These are phyloP conservation scores for Sequoiadendron giganteum DNA, from an alignment of 75 land plant species.

Conservation along the genomic window DNA sequence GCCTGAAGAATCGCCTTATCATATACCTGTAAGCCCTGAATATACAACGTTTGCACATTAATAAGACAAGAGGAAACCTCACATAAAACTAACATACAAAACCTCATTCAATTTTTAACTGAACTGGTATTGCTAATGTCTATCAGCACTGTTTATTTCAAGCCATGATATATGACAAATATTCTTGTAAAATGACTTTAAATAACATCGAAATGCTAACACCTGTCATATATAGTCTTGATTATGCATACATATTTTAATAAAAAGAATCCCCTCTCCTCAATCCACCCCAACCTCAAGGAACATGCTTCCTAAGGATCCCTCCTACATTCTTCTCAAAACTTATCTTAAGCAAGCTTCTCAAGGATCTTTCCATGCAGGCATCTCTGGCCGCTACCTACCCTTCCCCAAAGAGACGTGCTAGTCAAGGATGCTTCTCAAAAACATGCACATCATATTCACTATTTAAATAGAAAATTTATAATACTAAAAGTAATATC, in stretches of 20 bases:
- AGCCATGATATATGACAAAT: background rate
- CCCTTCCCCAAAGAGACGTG: background rate
- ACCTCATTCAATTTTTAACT: background rate
- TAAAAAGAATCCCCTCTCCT: background rate
- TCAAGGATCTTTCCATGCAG: background rate
- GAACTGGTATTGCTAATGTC: background rate
- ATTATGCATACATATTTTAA: background rate
- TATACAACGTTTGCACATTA: conserved; percentile 19
- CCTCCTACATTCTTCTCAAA: background rate
- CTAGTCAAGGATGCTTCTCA: background rate
- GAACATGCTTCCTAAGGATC: background rate
- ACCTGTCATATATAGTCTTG: background rate
- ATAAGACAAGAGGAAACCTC: conserved; percentile 24
- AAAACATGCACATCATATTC: no score
- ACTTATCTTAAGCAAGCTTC: background rate
- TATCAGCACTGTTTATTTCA: background rate
- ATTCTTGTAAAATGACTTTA: background rate
- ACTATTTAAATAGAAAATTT: no score
- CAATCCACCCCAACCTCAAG: background rate
- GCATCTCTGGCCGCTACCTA: background rate
- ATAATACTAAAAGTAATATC: background rate
- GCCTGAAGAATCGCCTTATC: conserved; percentile 13
- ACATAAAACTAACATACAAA: background rate
- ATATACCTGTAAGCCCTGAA: conserved; percentile 10
- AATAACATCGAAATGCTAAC: background rate